Percentiles rank a stretch among this genome's conserved stretches.
phyloP scores from a whole-genome alignment of 495 filamentous ascomycete species.

The Neurospora tetrasperma region DNA sequence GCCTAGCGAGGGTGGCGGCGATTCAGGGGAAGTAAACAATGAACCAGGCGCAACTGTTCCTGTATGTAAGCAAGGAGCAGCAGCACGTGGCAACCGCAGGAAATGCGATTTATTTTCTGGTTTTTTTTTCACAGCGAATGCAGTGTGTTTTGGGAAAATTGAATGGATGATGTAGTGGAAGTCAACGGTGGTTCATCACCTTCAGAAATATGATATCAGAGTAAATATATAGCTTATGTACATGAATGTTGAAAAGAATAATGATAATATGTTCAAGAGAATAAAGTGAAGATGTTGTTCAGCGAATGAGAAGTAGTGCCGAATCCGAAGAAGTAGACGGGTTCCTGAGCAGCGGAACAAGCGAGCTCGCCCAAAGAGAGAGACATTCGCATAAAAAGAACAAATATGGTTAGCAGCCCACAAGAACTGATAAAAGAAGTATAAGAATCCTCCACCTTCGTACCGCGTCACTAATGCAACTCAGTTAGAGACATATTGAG shows the following conservation, averaged over 20 bases:
- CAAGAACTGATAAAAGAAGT: not conserved
- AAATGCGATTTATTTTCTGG: not conserved
- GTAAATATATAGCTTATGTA: not conserved
- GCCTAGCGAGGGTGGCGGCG: not conserved
- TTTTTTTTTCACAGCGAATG: not conserved
- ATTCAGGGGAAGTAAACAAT: not conserved
- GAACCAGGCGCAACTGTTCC: not conserved
- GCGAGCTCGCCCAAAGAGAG: not conserved
- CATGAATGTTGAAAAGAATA: not conserved
- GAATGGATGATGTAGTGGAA: not conserved
- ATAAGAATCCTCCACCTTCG: not conserved
- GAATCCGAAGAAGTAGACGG: not conserved
- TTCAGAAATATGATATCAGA: not conserved
- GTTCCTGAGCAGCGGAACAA: not conserved
- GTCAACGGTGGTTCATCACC: not conserved
- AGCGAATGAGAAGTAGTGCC: not conserved
- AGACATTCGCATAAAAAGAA: not conserved
- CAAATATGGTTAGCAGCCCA: not conserved
- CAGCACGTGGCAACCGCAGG: not conserved
- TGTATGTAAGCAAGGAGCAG: not conserved
- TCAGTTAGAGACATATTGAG: constrained; percentile 19
- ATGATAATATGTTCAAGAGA: not conserved
- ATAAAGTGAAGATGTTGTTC: not conserved
- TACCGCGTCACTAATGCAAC: not conserved
- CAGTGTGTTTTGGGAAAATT: not conserved